Conservation (phyloP, 768 basidiomycete genomes). For the Suillus alpinus region DNA sequence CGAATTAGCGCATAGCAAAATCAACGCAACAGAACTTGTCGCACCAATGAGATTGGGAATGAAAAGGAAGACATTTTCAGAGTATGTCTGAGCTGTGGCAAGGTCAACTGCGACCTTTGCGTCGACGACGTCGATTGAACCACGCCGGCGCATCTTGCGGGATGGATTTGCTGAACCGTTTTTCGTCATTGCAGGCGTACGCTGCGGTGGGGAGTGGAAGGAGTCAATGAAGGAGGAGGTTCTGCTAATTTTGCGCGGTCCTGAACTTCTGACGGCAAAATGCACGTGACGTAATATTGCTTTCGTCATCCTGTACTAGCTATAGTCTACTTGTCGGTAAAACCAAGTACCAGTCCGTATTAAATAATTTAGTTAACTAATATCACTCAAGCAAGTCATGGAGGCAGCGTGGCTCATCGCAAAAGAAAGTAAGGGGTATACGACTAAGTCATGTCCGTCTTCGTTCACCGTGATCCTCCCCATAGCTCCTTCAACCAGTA, state of each 20-base stretch:
- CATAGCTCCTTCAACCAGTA: constrained; percentile 1
- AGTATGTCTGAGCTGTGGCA: constrained; percentile 80
- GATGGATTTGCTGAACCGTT: constrained; percentile 28
- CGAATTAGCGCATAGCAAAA: neutral
- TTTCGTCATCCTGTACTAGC: neutral
- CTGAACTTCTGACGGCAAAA: neutral
- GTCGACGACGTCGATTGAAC: constrained; percentile 70
- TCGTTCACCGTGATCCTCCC: neutral
- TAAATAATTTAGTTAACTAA: neutral
- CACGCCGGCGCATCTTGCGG: constrained; percentile 40
- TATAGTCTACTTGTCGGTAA: neutral
- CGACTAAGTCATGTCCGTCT: neutral
- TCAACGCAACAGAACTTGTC: constrained; percentile 20
- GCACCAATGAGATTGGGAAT: constrained; percentile 93
- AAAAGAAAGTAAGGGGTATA: constrained; percentile 2
- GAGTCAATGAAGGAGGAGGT: neutral
- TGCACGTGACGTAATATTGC: constrained; percentile 1
- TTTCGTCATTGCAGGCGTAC: neutral
- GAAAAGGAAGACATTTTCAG: constrained; percentile 97
- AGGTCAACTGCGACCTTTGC: constrained; percentile 85
- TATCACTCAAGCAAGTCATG: neutral
- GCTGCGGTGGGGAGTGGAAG: neutral
- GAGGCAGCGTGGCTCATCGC: neutral
- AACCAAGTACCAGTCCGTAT: neutral
- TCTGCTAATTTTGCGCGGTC: neutral